These are phyloP conservation scores for Sequoiadendron giganteum DNA, from an alignment of 75 land plant genomes.

Conservation along the genomic window DNA sequence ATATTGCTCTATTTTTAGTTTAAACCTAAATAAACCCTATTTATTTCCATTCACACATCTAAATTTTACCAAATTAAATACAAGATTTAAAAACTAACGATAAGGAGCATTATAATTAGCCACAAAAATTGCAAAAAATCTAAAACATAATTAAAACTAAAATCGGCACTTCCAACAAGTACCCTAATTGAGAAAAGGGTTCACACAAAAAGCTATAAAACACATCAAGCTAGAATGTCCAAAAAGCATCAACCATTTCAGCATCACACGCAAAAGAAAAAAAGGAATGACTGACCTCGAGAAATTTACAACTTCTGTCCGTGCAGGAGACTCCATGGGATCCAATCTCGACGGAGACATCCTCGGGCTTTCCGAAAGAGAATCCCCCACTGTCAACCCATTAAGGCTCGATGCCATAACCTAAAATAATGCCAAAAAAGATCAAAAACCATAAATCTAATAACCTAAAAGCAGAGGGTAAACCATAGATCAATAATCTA, in stretches of 20 bases:
- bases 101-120: no score
- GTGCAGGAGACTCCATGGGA: conserved; percentile 47
- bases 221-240: no score
- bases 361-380: conserved; percentile 41
- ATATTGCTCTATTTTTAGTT: no score
- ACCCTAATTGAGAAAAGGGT: no score
- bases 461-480: not conserved
- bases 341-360: conserved; percentile 47
- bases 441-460: not conserved
- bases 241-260: not conserved
- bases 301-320: conserved; percentile 55
- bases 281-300: conserved; percentile 39
- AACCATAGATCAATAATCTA: not conserved
- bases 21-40: no score
- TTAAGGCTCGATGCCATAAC: conserved; percentile 97
- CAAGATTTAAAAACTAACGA: not conserved
- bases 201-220: no score
- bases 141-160: no score
- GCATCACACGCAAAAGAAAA: not conserved
- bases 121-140: not conserved
- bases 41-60: not conserved
- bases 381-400: conserved; percentile 88
- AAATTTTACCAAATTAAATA: not conserved
- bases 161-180: not conserved
- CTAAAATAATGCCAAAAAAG: conserved; percentile 25